Evolutionary conservation across 495 filamentous ascomycete genomes (phyloP).

Genomic region (Acidiella bohemica): DNA sequence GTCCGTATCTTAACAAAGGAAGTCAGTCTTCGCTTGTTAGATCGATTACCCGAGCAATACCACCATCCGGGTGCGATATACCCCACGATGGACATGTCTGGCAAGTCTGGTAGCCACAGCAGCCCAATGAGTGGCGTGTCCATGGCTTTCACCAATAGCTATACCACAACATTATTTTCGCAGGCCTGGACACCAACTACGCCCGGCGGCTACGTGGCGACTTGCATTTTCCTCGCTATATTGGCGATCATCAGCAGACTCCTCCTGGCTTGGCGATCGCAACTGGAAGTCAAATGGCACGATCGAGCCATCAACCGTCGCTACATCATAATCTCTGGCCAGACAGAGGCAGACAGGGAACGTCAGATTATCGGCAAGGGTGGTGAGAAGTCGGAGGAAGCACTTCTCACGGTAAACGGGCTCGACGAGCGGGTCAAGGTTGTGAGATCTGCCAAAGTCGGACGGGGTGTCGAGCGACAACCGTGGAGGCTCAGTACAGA

Average conservation of each 20-base stretch:
- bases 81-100: slow-evolving; percentile 14
- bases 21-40: no score
- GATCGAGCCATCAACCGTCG: slow-evolving; percentile 53
- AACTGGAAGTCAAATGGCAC: slow-evolving; percentile 45
- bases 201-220: slow-evolving; percentile 60
- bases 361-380: slow-evolving; percentile 44
- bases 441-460: slow-evolving; percentile 40
- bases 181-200: slow-evolving; percentile 54
- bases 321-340: slow-evolving; percentile 61
- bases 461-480: slow-evolving; percentile 29
- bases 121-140: slow-evolving; percentile 16
- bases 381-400: slow-evolving; percentile 41
- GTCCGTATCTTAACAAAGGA: no score
- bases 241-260: slow-evolving; percentile 55
- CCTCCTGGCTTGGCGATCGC: slow-evolving; percentile 51
- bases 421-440: slow-evolving; percentile 62
- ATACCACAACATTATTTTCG: slow-evolving; percentile 61
- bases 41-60: no score
- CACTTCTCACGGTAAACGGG: slow-evolving; percentile 48
- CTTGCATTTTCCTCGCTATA: slow-evolving; percentile 73
- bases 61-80: no score
- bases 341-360: slow-evolving; percentile 56
- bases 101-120: slow-evolving; percentile 2
- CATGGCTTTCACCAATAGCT: slow-evolving; percentile 48
- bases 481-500: slow-evolving; percentile 75